A percentile compares a stretch with the other conserved stretches of the same genome.
Evolutionary conservation across 2,329 filamentous ascomycete species (phyloP).

Genomic region (Alternaria sp.): DNA sequence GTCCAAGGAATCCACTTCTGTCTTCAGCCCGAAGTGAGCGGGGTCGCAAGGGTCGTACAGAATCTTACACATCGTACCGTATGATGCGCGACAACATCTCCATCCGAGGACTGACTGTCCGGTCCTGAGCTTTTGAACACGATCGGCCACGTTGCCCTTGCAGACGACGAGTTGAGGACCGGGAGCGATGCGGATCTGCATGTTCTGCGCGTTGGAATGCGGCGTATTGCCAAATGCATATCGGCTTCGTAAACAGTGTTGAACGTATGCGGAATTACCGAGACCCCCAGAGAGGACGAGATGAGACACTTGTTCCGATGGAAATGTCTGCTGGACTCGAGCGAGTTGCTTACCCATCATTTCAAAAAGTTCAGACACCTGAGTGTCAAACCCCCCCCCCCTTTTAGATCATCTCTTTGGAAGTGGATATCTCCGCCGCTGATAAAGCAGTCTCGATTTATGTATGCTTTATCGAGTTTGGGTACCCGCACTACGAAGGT

Average conservation of each 20-base stretch:
- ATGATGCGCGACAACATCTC: slow-evolving; percentile 49
- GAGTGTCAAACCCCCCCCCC: slow-evolving; percentile 24
- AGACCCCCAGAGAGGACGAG: slow-evolving; percentile 56
- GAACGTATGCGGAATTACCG: slow-evolving; percentile 55
- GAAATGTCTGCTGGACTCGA: slow-evolving; percentile 36
- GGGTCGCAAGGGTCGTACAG: slow-evolving; percentile 45
- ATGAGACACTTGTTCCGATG: slow-evolving; percentile 42
- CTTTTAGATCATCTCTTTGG: slow-evolving; percentile 30
- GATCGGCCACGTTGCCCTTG: slow-evolving; percentile 58
- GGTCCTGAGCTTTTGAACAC: slow-evolving; percentile 58
- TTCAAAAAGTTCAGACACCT: slow-evolving; percentile 38
- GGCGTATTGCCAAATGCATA: slow-evolving; percentile 38
- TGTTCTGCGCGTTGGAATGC: slow-evolving; percentile 29
- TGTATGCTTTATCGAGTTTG: slow-evolving; percentile 31
- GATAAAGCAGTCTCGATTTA: slow-evolving; percentile 26
- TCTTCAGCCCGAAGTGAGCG: slow-evolving; percentile 32
- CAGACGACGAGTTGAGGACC: slow-evolving; percentile 65
- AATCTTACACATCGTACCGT: slow-evolving; percentile 50
- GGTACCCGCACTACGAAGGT: slow-evolving; percentile 45
- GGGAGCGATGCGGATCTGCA: slow-evolving; percentile 48
- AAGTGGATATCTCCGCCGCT: slow-evolving; percentile 34
- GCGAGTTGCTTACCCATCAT: slow-evolving; percentile 46
- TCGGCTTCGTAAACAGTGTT: slow-evolving; percentile 42
- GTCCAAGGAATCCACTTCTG: slow-evolving; percentile 41
- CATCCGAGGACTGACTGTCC: slow-evolving; percentile 55